These are phyloP conservation scores for Fibroporia radiculosa DNA, from an alignment of 768 basidiomycete genomes.

Conservation along the genomic window DNA sequence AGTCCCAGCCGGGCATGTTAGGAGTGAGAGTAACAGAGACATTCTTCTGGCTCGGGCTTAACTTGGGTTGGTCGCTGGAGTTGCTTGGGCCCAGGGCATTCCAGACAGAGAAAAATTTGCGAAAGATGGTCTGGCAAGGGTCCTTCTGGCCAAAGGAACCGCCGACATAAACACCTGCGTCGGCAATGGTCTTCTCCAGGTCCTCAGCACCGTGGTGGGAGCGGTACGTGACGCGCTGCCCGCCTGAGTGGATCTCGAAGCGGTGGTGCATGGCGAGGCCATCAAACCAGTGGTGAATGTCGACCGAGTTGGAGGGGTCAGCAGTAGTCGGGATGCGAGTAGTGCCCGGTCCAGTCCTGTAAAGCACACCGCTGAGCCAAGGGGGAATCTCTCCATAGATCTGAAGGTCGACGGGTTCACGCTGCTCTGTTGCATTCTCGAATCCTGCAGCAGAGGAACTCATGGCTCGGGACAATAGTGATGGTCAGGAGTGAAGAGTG, in stretches of 20 bases:
- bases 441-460: conserved; percentile 10
- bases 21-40: conserved; percentile 17
- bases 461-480: too few relatives aligned
- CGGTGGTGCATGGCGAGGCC: conserved; percentile 33
- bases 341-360: conserved; percentile 32
- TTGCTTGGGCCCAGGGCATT: not conserved
- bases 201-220: conserved; percentile 25
- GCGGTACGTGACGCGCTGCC: conserved; percentile 25
- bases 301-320: conserved; percentile 14
- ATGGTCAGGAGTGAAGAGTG: too few relatives aligned
- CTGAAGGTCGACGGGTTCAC: conserved; percentile 15
- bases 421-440: conserved; percentile 16
- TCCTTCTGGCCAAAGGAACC: conserved; percentile 19
- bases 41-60: conserved; percentile 5
- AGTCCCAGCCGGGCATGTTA: conserved; percentile 16
- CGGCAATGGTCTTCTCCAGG: conserved; percentile 21
- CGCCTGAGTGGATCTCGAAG: conserved; percentile 28
- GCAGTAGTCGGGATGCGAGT: conserved; percentile 20
- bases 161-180: conserved; percentile 7
- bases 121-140: conserved; percentile 21
- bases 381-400: conserved; percentile 22
- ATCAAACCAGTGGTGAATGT: conserved; percentile 34
- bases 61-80: not conserved
- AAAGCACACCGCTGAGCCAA: conserved; percentile 29
- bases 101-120: conserved; percentile 19